These are phyloP conservation scores for Talaromyces sp. DNA, from an alignment of 2,329 filamentous ascomycete genomes.

Conservation along the genomic window DNA sequence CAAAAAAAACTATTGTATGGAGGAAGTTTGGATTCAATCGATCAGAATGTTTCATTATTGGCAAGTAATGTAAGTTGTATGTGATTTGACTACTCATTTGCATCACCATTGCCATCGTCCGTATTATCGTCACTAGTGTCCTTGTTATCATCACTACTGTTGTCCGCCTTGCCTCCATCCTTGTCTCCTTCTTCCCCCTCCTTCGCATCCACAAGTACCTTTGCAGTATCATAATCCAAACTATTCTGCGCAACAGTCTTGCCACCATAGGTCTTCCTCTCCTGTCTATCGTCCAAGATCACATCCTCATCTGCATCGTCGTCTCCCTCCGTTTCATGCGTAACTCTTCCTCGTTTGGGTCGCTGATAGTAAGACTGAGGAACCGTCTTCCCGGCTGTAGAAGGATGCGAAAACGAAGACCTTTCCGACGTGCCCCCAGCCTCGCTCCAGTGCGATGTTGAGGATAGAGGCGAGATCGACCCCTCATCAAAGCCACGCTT, in stretches of 20 bases:
- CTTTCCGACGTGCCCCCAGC: not conserved
- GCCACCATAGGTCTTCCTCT: not conserved
- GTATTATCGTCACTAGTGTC: not conserved
- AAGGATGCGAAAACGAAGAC: slow-evolving; percentile 2
- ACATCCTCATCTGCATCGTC: not conserved
- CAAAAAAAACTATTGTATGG: too few relatives aligned
- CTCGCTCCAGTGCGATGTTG: not conserved
- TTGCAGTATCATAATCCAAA: not conserved
- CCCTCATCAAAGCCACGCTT: not conserved
- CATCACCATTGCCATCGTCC: not conserved
- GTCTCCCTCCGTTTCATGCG: not conserved
- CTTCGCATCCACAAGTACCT: not conserved
- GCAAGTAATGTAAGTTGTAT: not conserved
- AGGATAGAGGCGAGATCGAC: not conserved
- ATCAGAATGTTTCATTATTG: not conserved
- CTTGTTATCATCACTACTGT: not conserved
- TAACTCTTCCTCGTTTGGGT: not conserved
- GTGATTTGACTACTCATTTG: not conserved
- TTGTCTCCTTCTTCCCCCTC: not conserved
- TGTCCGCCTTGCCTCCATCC: not conserved
- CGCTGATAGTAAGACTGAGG: not conserved
- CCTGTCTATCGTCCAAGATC: not conserved
- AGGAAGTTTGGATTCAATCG: not conserved
- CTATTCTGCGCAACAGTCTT: not conserved
- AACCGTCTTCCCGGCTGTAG: slow-evolving; percentile 12